Evolutionary conservation across 2,329 filamentous ascomycete species (phyloP).

Genomic region (Colletotrichum paranaense): DNA sequence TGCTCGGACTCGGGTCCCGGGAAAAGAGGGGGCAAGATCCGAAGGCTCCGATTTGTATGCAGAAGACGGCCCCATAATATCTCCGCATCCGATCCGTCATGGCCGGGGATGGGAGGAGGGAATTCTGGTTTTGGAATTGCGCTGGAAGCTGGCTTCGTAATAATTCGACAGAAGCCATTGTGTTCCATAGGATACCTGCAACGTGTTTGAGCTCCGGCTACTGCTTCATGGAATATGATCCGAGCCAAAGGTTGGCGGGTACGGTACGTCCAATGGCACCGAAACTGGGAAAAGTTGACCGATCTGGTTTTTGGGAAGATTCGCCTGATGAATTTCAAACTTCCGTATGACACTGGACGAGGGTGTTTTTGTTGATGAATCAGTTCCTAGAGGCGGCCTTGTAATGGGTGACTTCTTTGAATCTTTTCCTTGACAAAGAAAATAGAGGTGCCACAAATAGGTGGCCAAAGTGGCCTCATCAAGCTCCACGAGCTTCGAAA

Average conservation of each 20-base stretch:
- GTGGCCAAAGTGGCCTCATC: not conserved
- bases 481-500: not conserved
- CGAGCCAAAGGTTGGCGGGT: not conserved
- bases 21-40: not conserved
- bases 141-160: not conserved
- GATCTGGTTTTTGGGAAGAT: not conserved
- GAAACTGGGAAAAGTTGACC: not conserved
- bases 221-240: not conserved
- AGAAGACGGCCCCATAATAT: not conserved
- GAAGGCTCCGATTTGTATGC: not conserved
- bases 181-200: not conserved
- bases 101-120: not conserved
- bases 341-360: not conserved
- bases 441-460: not conserved
- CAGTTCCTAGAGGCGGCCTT: not conserved
- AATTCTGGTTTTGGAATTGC: too few species aligned
- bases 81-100: not conserved
- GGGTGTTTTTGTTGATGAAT: not conserved
- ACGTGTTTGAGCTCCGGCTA: not conserved
- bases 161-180: too few species aligned
- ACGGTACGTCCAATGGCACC: not conserved
- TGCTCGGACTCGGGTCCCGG: not conserved
- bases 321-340: too few species aligned
- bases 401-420: not conserved
- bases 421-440: not conserved